These are phyloP conservation scores for Ganoderma resinaceum DNA, from an alignment of 1,284 basidiomycete genomes.

Conservation along the genomic window DNA sequence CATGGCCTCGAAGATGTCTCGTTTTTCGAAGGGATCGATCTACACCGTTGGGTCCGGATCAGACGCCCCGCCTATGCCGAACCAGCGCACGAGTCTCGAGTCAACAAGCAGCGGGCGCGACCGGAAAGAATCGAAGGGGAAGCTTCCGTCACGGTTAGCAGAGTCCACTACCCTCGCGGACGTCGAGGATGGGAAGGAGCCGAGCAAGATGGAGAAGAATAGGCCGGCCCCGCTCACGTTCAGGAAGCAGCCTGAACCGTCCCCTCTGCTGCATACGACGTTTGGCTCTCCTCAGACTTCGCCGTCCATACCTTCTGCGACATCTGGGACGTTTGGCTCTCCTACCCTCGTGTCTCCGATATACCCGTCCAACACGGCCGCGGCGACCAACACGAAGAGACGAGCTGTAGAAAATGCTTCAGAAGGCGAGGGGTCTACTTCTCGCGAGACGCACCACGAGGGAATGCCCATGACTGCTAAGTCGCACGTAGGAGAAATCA, in stretches of 20 bases:
- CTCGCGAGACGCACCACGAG: constrained; percentile 1
- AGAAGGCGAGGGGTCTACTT: constrained; percentile 13
- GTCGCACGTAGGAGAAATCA: constrained; percentile 23
- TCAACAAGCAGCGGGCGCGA: constrained; percentile 15
- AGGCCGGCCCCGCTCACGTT: constrained; percentile 31
- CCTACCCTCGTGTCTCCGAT: constrained; percentile 31
- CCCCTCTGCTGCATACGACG: constrained; percentile 59
- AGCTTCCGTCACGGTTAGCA: constrained; percentile 19
- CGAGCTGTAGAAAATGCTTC: constrained; percentile 41
- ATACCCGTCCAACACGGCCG: constrained; percentile 29
- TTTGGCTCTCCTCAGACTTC: constrained; percentile 58
- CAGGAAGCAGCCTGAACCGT: constrained; percentile 34
- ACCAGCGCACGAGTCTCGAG: constrained; percentile 35
- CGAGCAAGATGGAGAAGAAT: constrained; percentile 29
- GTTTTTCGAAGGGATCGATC: constrained; percentile 41
- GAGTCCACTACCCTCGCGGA: constrained; percentile 21
- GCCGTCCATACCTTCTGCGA: constrained; percentile 33
- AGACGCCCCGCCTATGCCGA: constrained; percentile 45
- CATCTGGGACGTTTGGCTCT: constrained; percentile 33
- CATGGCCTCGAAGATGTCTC: constrained; percentile 49
- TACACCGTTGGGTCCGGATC: constrained; percentile 33
- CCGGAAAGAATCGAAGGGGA: constrained; percentile 24
- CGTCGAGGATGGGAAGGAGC: constrained; percentile 12
- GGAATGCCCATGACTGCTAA: constrained; percentile 22
- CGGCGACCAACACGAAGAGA: constrained; percentile 45